A percentile compares a stretch with the other conserved stretches of the same genome.
Conservation (phyloP, 78 protist genomes). For the Pelomyxa schiedti region DNA sequence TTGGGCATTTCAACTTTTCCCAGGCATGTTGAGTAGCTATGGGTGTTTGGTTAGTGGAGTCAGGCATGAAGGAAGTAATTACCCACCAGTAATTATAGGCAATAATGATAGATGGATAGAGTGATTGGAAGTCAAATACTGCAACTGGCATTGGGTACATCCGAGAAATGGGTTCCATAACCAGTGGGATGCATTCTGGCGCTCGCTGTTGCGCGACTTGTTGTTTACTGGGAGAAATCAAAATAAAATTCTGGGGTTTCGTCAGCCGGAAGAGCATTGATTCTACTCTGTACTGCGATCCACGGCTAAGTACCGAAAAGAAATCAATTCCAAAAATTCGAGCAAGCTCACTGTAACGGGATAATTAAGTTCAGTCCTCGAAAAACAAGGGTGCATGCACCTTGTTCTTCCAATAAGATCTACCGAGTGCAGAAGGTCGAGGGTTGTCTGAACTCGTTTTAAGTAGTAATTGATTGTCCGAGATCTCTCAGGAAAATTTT, state of each 20-base stretch:
- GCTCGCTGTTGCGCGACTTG: conserved; percentile 29
- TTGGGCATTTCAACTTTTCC: conserved; percentile 5
- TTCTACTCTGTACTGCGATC: conserved; percentile 91
- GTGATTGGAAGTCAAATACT: conserved; percentile 88
- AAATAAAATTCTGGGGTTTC: conserved; percentile 40
- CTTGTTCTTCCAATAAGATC: conserved; percentile 67
- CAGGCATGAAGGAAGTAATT: not conserved
- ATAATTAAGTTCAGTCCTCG: not conserved
- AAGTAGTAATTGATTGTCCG: conserved; percentile 14
- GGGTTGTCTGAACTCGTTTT: not conserved
- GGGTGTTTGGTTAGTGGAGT: not conserved
- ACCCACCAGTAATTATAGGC: conserved; percentile 92
- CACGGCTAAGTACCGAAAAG: conserved; percentile 58
- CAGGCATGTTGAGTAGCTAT: conserved; percentile 38
- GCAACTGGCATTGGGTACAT: conserved; percentile 76
- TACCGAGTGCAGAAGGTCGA: conserved; percentile 24
- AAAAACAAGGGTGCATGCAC: not conserved
- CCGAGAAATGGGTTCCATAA: conserved; percentile 72
- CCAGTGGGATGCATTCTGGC: conserved; percentile 78
- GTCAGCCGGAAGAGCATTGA: conserved; percentile 72
- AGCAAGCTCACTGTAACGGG: conserved; percentile 56
- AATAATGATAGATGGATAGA: conserved; percentile 92
- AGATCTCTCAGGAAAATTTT: not conserved
- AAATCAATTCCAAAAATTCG: conserved; percentile 86
- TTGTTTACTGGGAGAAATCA: conserved; percentile 54